Evolutionary conservation across 768 basidiomycete genomes (phyloP), one percentile per base, ranked within the genome.

Genomic region (Leccinum fibrillosum): DNA sequence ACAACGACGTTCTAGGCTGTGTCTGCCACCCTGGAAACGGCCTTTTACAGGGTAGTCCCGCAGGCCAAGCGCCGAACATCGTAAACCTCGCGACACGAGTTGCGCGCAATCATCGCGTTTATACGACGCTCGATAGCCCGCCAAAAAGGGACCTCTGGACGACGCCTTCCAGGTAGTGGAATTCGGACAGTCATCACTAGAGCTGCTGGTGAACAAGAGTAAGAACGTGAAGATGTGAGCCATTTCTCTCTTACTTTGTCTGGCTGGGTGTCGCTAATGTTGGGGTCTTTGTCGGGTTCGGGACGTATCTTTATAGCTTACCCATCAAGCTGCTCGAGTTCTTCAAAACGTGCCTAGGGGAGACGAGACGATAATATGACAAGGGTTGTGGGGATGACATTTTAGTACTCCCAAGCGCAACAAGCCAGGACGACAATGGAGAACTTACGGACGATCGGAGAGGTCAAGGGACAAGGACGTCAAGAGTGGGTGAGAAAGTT

Each of bases 271-370:
- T 19, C 39, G 8, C 39, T 42, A 5, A 42, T 6, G n/a, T 42
- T n/a, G 9, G 17, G n/a, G n/a, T 19, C 39, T 19, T 42, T 12
- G 17, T 42, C n/a, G 9, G 10, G n/a, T 35, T 7, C 11, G 30
- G 30, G 30, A 30, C 10, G 30, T 12, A 35, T 35, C 5, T 35
- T 15, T 8, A n/a, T 2, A 75, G 75, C 76, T 74, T 25, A 74
- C 30, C 67, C 1, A 66, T 74, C 53, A 74, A 76, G 55, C 49
- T 76, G 1, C 60, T 76, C 17, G 67, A 70, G 42, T 76, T 71
- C 56, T 72, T 74, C 64, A 72, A 69, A 8, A 30, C 11, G 21
- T 72, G 55, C 53, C 67, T 2, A 39, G 32, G 0, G 63, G 61
- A 9, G 28, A 75, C 37, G 17, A 58, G 5, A 57, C 52, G 3